Conservation (phyloP, 495 filamentous ascomycete species). For the Platismatia glauca region DNA sequence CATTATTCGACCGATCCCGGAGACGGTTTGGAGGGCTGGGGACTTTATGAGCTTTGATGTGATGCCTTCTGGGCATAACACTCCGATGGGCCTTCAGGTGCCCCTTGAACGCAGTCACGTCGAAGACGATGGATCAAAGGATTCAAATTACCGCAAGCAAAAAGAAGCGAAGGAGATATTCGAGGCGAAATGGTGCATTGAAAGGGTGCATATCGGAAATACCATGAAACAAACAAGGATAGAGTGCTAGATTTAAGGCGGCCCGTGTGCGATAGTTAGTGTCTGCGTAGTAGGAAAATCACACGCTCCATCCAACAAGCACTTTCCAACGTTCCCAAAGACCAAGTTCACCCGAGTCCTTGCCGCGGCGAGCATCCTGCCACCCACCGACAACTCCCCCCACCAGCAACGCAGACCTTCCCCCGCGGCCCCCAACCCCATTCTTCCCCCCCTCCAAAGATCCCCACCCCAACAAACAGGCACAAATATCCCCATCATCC, state of each 20-base stretch:
- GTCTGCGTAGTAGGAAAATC: background rate
- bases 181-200: constrained; percentile 1
- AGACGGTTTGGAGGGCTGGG: constrained; percentile 43
- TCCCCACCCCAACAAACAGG: too few relatives aligned
- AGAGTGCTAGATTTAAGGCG: background rate
- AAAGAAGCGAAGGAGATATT: background rate
- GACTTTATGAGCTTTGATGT: constrained; percentile 45
- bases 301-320: background rate
- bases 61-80: constrained; percentile 13
- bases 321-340: too few relatives aligned
- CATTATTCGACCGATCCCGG: constrained; percentile 7
- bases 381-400: too few relatives aligned
- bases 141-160: background rate
- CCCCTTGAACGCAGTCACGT: background rate
- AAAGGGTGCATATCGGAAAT: background rate
- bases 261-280: background rate
- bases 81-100: background rate
- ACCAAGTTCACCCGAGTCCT: too few relatives aligned
- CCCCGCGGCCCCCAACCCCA: too few relatives aligned
- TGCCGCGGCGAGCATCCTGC: too few relatives aligned
- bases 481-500: too few relatives aligned
- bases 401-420: too few relatives aligned
- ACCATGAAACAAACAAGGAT: background rate
- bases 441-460: too few relatives aligned
- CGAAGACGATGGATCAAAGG: background rate